These are phyloP conservation scores for Aspergillus clavatus DNA, from an alignment of 2,329 filamentous ascomycete genomes.

Conservation along the genomic window DNA sequence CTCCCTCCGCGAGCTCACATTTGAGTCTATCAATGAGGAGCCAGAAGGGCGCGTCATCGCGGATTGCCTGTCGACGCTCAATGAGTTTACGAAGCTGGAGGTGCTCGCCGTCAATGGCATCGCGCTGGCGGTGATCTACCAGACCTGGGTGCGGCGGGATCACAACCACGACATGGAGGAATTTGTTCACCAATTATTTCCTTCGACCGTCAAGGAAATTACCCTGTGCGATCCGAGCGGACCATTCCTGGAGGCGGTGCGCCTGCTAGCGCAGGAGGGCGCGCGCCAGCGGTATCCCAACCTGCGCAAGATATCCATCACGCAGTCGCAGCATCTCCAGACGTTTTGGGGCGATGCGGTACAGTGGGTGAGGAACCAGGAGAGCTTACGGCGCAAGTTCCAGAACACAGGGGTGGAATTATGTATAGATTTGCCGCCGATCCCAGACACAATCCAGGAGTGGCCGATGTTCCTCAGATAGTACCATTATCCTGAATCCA, in stretches of 20 bases:
- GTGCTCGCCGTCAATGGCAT: not conserved
- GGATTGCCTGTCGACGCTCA: not conserved
- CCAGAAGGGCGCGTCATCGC: not conserved
- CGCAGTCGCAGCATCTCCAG: not conserved
- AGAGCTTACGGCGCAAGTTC: not conserved
- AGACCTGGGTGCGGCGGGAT: not conserved
- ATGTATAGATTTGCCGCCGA: not conserved
- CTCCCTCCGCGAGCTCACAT: conserved; percentile 3
- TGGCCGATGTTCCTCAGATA: too few species aligned
- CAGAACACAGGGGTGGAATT: not conserved
- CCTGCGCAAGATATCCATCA: not conserved
- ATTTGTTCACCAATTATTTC: not conserved
- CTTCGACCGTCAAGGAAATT: not conserved
- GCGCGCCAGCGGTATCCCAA: not conserved
- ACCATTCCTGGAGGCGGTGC: not conserved
- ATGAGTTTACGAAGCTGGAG: not conserved
- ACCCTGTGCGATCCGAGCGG: not conserved
- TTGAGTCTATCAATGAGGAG: not conserved
- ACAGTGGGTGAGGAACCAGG: not conserved
- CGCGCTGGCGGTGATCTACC: not conserved
- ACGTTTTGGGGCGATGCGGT: not conserved
- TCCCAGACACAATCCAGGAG: too few species aligned
- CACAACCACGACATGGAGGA: not conserved
- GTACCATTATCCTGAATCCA: too few species aligned
- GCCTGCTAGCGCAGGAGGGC: not conserved